Evolutionary conservation across 2,329 filamentous ascomycete species (phyloP).

Genomic region (Sporothrix curviconia): DNA sequence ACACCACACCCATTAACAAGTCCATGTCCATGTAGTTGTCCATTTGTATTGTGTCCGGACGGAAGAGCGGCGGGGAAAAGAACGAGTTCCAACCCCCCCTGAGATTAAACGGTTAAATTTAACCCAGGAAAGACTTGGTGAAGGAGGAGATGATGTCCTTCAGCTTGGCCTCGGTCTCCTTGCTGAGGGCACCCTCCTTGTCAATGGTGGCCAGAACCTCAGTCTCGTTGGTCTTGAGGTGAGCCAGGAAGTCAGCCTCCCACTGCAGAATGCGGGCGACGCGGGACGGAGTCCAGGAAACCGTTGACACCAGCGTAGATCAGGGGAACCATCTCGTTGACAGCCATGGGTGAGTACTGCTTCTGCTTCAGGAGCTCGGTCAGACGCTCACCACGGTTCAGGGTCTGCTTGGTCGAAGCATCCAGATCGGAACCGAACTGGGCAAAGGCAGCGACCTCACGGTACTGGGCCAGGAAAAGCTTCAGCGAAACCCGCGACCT

Average conservation of each 20-base stretch:
- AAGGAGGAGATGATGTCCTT: constrained; percentile 71
- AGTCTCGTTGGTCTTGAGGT: constrained; percentile 85
- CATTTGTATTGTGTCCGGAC: constrained; percentile 7
- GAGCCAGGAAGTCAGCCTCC: constrained; percentile 89
- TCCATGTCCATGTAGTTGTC: constrained; percentile 7
- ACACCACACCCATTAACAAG: constrained; percentile 13
- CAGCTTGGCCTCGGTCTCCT: constrained; percentile 80
- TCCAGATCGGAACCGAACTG: constrained; percentile 99
- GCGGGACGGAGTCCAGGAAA: constrained; percentile 78
- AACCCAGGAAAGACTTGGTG: constrained; percentile 83
- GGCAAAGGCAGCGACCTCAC: constrained; percentile 98
- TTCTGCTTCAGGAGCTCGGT: constrained; percentile 99
- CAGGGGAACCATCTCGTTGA: constrained; percentile 99
- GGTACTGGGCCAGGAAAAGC: constrained; percentile 99
- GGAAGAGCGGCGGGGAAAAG: constrained; percentile 5
- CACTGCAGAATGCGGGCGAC: constrained; percentile 87
- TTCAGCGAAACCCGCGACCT: constrained; percentile 99
- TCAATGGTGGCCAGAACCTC: constrained; percentile 81
- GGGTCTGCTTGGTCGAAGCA: constrained; percentile 97
- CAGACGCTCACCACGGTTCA: constrained; percentile 94
- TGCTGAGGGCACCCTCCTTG: constrained; percentile 92
- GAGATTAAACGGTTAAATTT: constrained; percentile 27
- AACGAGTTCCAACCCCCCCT: not conserved
- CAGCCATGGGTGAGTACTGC: constrained; percentile 97
- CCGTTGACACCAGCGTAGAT: constrained; percentile 99